Evolutionary conservation across 192 early-diverging fungal species (phyloP).

Genomic region (Haplosporangium gracile): DNA sequence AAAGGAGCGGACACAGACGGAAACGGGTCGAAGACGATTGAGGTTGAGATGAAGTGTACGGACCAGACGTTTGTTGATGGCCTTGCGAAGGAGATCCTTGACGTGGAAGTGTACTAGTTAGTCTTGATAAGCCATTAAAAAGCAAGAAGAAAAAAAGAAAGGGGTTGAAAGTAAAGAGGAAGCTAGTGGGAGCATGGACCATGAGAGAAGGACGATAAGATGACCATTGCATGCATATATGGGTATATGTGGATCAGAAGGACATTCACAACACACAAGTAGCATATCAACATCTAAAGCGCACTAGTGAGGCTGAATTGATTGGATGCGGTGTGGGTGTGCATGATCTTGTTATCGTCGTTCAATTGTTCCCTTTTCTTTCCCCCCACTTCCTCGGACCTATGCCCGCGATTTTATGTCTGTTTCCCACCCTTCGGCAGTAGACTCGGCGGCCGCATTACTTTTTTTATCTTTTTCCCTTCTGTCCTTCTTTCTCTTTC

Average conservation of each 20-base stretch:
- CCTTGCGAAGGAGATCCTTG: slow-evolving; percentile 52
- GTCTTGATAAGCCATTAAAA: background rate
- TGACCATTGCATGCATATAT: slow-evolving; percentile 3
- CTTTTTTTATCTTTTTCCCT: background rate
- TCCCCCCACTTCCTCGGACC: background rate
- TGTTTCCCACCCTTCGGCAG: slow-evolving; percentile 4
- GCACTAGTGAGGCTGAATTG: background rate
- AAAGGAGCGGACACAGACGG: slow-evolving; percentile 17
- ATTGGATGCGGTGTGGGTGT: background rate
- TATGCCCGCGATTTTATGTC: background rate
- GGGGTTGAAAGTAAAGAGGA: background rate
- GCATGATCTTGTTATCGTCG: background rate
- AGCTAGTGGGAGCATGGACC: background rate
- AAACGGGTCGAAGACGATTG: slow-evolving; percentile 44
- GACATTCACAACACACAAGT: background rate
- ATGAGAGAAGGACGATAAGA: background rate
- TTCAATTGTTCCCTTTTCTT: background rate
- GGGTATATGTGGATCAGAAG: background rate
- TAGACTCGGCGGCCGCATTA: background rate
- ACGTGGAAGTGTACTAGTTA: slow-evolving; percentile 14
- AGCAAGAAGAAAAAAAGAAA: background rate
- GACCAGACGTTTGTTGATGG: slow-evolving; percentile 67
- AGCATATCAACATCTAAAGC: background rate
- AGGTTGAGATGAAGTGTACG: slow-evolving; percentile 68
- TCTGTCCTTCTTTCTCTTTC: background rate